Percentiles rank a stretch among this genome's conserved stretches.
These are phyloP conservation scores for Tylopilus sp. DNA, from an alignment of 1,284 basidiomycete species.

Conservation along the genomic window DNA sequence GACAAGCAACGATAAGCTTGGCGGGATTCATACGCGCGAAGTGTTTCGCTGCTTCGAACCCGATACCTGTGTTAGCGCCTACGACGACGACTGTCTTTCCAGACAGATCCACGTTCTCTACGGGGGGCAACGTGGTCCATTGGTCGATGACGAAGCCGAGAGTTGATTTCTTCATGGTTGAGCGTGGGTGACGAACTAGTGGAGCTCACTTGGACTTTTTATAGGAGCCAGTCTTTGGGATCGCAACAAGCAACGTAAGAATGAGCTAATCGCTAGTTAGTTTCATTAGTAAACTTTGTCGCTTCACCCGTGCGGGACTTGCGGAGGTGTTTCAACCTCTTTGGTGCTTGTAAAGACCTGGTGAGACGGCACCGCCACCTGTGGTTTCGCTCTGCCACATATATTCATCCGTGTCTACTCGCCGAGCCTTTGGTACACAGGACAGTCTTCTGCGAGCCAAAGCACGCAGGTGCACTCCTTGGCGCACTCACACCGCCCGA, in stretches of 20 bases:
- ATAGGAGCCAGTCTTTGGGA: no score
- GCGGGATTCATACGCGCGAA: constrained; percentile 42
- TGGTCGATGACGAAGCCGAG: constrained; percentile 11
- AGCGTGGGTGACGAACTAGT: no score
- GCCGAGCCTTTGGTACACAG: constrained; percentile 19
- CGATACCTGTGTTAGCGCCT: constrained; percentile 43
- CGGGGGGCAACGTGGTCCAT: constrained; percentile 21
- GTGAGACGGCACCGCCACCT: constrained; percentile 12
- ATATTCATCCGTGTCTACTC: background rate
- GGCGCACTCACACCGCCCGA: constrained; percentile 4
- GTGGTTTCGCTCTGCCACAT: background rate
- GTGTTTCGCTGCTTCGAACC: constrained; percentile 43
- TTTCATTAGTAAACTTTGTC: no score
- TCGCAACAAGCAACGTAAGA: no score
- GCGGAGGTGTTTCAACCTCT: constrained; percentile 5
- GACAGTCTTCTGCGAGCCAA: constrained; percentile 9
- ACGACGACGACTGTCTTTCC: constrained; percentile 34
- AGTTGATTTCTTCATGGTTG: constrained; percentile 4
- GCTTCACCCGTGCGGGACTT: no score
- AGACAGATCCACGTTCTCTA: constrained; percentile 24
- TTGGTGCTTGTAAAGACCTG: constrained; percentile 20
- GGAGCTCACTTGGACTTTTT: background rate
- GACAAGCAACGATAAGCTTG: constrained; percentile 38
- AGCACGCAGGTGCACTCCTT: constrained; percentile 11
- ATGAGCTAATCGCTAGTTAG: no score